Evolutionary conservation across 805 yeast genomes (phyloP), one percentile per base, ranked within the genome.

Genomic region (Priceomyces haplophilus): DNA sequence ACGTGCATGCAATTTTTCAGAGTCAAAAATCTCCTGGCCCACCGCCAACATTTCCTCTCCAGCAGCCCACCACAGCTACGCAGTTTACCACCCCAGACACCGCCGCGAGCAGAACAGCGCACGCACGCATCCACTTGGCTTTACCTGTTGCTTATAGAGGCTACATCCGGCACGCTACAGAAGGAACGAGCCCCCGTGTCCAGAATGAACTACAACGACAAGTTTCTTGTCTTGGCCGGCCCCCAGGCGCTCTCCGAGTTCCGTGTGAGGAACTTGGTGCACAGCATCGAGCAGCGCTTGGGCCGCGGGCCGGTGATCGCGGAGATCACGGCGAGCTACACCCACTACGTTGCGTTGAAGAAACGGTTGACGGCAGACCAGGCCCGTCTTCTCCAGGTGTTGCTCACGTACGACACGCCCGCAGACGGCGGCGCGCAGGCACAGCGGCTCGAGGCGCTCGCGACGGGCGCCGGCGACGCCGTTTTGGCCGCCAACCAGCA

Each of bases 181-280:
- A 11, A 11, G 31, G n/a, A 27, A 27, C 31, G 31, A 27, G 31
- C n/a, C n/a, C n/a, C n/a, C 31, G n/a, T 27, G n/a, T 27, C 15
- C n/a, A 27, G 15, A 27, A 34, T 34, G 37, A 34, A 5, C 7
- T 45, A 50, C 39, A 46, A 46, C 39, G 71, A 69, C 29, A 50
- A 50, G 23, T 70, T 69, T 47, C 62, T 70, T 51, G 55, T 68
- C 47, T 73, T 88, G 51, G 84, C 96, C 36, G 99, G 99, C 45
- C 95, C 97, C 38, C 78, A 77, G 58, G 97, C 97, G 49, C 74
- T 89, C 60, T 90, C 98, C 40, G 78, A 78, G 39, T 91, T 91
- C 66, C 80, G 98, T 69, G 82, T 89, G 51, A 77, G 81, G 47
- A 84, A 77, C 52, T 72, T 90, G 67, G 72, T 80, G 51, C 72